Conservation (phyloP, 192 early-diverging fungal species). For the Globomyces pollinis-pini region DNA sequence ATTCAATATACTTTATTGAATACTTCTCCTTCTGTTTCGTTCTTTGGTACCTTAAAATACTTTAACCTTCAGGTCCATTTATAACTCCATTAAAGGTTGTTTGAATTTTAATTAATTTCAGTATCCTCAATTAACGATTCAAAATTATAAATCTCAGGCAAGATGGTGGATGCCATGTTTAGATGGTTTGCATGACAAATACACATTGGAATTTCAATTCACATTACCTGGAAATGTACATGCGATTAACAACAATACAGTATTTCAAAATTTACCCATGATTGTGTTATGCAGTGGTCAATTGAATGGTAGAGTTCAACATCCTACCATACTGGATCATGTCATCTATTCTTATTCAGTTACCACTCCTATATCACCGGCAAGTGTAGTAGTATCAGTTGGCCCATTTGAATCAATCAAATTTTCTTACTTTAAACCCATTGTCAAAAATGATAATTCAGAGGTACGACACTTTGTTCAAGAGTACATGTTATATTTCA, state of each 20-base stretch:
- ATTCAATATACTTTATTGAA: background rate
- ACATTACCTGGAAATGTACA: slow-evolving; percentile 2
- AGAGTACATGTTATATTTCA: too few relatives aligned
- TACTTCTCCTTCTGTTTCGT: too few relatives aligned
- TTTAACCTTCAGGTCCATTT: background rate
- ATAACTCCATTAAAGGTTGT: background rate
- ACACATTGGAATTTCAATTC: background rate
- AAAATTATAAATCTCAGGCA: background rate
- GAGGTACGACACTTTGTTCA: too few relatives aligned
- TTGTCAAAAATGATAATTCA: slow-evolving; percentile 13
- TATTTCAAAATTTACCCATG: too few relatives aligned
- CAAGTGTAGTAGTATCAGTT: slow-evolving; percentile 30
- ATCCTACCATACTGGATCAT: slow-evolving; percentile 13
- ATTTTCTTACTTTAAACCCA: slow-evolving; percentile 8
- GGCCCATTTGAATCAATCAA: slow-evolving; percentile 27
- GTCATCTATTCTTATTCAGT: slow-evolving; percentile 24
- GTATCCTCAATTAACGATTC: background rate
- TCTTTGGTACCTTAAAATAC: background rate
- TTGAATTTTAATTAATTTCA: background rate
- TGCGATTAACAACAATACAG: too few relatives aligned
- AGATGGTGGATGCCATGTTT: slow-evolving; percentile 1
- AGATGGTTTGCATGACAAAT: slow-evolving; percentile 7
- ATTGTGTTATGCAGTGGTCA: slow-evolving; percentile 34
- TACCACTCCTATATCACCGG: slow-evolving; percentile 19
- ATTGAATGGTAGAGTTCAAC: slow-evolving; percentile 20